These are phyloP conservation scores for Rossbeevera mucosa DNA, from an alignment of 768 basidiomycete species.

Conservation along the genomic window DNA sequence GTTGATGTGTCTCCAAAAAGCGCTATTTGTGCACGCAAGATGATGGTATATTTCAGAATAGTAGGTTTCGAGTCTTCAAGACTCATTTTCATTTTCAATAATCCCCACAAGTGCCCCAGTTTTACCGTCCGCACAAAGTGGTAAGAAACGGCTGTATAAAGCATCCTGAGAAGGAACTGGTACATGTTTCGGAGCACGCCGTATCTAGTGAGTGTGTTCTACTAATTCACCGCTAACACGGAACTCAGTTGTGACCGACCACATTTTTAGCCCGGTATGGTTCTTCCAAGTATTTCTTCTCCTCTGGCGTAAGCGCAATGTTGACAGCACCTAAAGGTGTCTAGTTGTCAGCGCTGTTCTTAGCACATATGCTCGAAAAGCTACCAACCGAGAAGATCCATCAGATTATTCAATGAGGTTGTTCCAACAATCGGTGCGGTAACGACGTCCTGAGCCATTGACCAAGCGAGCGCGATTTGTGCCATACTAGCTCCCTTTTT, in stretches of 20 bases:
- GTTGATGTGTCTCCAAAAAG: too few species aligned
- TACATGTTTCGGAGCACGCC: too few species aligned
- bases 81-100: too few species aligned
- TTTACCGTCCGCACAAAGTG: too few species aligned
- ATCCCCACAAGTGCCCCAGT: too few species aligned
- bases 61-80: too few species aligned
- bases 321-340: neutral
- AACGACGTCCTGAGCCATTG: constrained; percentile 5
- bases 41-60: too few species aligned
- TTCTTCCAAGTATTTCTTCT: constrained; percentile 9
- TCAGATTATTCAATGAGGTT: constrained; percentile 6
- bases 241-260: constrained; percentile 39
- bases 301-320: constrained; percentile 8
- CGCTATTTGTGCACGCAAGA: too few species aligned
- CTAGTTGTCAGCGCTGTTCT: neutral
- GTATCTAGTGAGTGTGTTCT: neutral
- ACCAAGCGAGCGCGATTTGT: constrained; percentile 3
- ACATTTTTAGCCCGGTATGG: constrained; percentile 25
- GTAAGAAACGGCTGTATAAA: too few species aligned
- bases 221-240: neutral
- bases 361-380: neutral
- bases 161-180: too few species aligned
- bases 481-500: constrained; percentile 1
- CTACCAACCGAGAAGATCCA: constrained; percentile 10
- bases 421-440: constrained; percentile 8